Base-by-base conservation (phyloP, 2,329 filamentous ascomycete genomes). In the Chaetomiaceae sp. region DNA sequence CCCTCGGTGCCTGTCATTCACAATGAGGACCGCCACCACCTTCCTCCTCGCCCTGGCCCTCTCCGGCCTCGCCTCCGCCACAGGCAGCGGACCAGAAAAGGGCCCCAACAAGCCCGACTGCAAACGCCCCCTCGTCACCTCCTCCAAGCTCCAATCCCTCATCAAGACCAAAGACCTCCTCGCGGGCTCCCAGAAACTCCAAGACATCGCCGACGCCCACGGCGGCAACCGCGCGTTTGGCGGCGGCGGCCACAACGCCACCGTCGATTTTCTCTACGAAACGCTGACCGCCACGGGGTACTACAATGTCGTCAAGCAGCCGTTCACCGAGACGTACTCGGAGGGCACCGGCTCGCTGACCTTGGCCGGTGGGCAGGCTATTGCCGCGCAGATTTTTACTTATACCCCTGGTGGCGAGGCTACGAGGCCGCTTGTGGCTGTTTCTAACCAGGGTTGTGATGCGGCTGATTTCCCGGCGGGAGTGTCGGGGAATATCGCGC, bases 401-500 rank as follows among this genome's bases (percentile, higher is more conserved):
- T 83, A 81, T 63, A 78, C 76, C 14, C 78, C 81, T 3, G 70
- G 72, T 36, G 79, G 73, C 23, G 63, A 68, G 14, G 67, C 69
- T n/a, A 66, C 61, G 34, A 69, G 66, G 8, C 66, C 73, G 1
- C 61, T 83, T 12, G 69, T 81, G 39, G 62, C 68, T 22, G 76
- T 79, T 15, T 65, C 70, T 22, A 78, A 78, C 64, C 64, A 82
- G 3, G 82, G 82, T 39, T 85, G 83, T 64, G 65, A 65, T 4
- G 68, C 69, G 11, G 65, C 68, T 12, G 80, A 85, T 64, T 86
- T 73, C 65, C 77, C 83, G 1, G 55, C 56, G 42, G 71, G 71
- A 15, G 69, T 82, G 14, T 61, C 71, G 3, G 82, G 79, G 34
- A 79, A 75, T 19, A 77, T 87, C 42, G 84, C 81, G 5, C 71